phyloP scores from a whole-genome alignment of 768 basidiomycete species.

The Macrolepiota albuminosa region DNA sequence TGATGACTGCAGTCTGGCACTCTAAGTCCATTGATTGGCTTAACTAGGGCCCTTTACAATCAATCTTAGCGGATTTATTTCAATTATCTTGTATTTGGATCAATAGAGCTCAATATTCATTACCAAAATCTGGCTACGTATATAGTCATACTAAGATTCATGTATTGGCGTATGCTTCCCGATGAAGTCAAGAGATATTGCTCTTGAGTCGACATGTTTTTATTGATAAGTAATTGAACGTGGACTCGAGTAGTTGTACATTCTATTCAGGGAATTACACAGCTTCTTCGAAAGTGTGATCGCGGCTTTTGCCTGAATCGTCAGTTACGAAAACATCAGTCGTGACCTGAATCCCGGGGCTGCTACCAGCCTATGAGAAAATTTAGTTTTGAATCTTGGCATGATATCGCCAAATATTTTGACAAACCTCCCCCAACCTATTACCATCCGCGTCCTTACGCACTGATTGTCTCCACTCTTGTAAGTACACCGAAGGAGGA shows the following conservation, averaged over 20 bases:
- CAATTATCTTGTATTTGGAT: neutral
- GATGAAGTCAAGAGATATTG: too few species aligned
- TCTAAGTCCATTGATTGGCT: neutral
- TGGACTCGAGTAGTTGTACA: too few species aligned
- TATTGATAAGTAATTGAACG: too few species aligned
- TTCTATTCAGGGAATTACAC: neutral
- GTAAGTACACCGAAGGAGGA: conserved; percentile 12
- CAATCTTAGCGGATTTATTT: neutral
- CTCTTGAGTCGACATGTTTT: too few species aligned
- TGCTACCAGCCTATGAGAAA: neutral
- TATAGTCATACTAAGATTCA: neutral
- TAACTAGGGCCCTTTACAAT: neutral
- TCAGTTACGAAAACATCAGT: conserved; percentile 8
- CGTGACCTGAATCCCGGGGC: conserved; percentile 3
- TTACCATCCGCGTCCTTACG: neutral
- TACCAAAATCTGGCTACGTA: neutral
- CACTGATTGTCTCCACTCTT: conserved; percentile 5
- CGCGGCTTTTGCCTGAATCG: neutral
- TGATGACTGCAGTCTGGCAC: neutral
- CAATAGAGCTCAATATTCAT: too few species aligned
- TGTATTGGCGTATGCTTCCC: too few species aligned
- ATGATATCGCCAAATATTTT: neutral
- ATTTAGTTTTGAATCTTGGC: neutral
- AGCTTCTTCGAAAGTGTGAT: neutral
- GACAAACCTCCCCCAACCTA: neutral